Conservation (phyloP, 2,329 filamentous ascomycete genomes). For the Ophiosphaerella korrae region DNA sequence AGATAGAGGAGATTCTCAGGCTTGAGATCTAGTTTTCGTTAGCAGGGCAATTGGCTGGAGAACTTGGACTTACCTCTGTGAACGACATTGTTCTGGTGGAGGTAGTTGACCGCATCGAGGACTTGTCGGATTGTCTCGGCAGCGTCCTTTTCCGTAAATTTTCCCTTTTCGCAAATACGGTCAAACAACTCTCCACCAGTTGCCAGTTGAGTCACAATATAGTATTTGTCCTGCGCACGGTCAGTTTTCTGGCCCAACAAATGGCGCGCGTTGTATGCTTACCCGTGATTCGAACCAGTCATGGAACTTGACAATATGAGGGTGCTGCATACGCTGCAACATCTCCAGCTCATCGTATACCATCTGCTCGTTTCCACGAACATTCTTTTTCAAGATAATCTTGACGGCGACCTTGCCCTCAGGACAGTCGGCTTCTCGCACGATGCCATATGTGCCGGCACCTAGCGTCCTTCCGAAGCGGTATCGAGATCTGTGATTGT, state of each 20-base stretch:
- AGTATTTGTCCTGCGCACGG: constrained; percentile 86
- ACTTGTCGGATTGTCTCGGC: constrained; percentile 95
- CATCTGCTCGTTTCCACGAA: constrained; percentile 98
- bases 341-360: constrained; percentile 96
- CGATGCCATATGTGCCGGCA: constrained; percentile 97
- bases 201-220: constrained; percentile 95
- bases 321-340: constrained; percentile 87
- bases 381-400: constrained; percentile 99
- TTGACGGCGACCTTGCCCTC: constrained; percentile 92
- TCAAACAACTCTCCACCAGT: constrained; percentile 97
- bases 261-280: constrained; percentile 37
- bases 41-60: constrained; percentile 14
- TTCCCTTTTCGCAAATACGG: constrained; percentile 95
- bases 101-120: constrained; percentile 88
- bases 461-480: constrained; percentile 91
- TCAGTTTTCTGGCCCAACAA: constrained; percentile 17
- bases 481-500: constrained; percentile 73
- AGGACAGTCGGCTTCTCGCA: constrained; percentile 87
- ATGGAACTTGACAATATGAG: constrained; percentile 94
- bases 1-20: constrained; percentile 97
- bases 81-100: constrained; percentile 93
- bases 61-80: constrained; percentile 72
- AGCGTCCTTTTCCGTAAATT: constrained; percentile 97
- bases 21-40: constrained; percentile 75
- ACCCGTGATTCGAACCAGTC: constrained; percentile 99